Base-by-base conservation (phyloP, 176 grass and related monocot species). In the Aechmea fasciata region DNA sequence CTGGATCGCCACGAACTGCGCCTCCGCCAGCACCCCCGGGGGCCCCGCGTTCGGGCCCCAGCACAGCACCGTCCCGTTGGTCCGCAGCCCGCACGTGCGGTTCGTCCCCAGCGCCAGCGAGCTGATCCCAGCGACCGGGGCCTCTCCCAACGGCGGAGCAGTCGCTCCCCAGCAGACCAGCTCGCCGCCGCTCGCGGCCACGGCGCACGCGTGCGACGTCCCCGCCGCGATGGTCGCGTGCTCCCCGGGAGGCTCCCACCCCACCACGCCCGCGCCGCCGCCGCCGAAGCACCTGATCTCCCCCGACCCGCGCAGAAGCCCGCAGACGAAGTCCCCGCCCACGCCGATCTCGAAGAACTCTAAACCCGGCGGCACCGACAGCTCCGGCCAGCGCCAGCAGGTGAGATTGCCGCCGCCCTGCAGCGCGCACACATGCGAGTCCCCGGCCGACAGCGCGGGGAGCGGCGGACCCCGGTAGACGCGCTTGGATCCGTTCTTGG, bases 321-420 rank as follows among this genome's bases (percentile, higher is more conserved):
- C 92, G 71, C 92, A 96, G 23, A 92, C 78, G 83, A 96, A 96
- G 2, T 83, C 70, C 12, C 68, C 48, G 1, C 91, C 91, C 1
- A 96, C 91, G 78, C 87, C 87, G 48, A 91, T 74, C 73, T 77
- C 86, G n/a, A 71, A 71, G 80, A 97, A 80, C 11, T 14, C 14
- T 3, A 72, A 8, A 9, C 28, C 69, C 8, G 61, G 18, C 13
- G 86, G 77, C 1, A 81, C 22, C 2, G 1, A 15, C 0, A 96
- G 71, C 13, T 76, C 63, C 11, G 73, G 84, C 93, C 93, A 96
- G 1, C 89, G 81, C 93, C 89, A 96, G 76, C 93, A 96, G 68
- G 73, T 65, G 79, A 91, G 88, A 51, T 83, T 62, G 0, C 85
- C 80, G 59, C 13, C 63, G 12, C 18, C 49, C 13, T 82, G 76